phyloP scores from a whole-genome alignment of 306 rosid species.

The Cotoneaster glaucophyllus region DNA sequence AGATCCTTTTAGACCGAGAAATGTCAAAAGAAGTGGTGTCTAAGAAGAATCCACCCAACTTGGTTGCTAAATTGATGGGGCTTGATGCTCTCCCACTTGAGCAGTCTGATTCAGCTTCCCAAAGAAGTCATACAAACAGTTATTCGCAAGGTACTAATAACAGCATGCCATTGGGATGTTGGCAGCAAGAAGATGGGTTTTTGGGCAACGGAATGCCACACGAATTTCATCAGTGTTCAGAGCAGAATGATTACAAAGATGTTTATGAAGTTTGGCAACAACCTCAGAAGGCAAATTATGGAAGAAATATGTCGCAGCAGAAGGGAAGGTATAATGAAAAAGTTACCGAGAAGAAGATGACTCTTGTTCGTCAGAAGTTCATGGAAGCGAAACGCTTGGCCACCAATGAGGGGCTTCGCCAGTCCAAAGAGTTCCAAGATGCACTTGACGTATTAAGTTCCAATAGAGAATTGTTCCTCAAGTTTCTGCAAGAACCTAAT shows the following conservation, averaged over 20 bases:
- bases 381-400: conserved; percentile 62
- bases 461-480: conserved; percentile 61
- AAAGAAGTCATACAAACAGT: conserved; percentile 44
- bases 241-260: conserved; percentile 43
- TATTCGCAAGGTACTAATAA: conserved; percentile 32
- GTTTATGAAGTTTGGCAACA: conserved; percentile 70
- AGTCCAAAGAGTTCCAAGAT: conserved; percentile 68
- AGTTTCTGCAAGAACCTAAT: conserved; percentile 58
- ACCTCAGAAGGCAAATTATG: conserved; percentile 41
- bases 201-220: conserved; percentile 41
- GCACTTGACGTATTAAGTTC: conserved; percentile 82
- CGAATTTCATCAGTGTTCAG: conserved; percentile 42
- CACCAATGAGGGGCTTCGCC: conserved; percentile 56
- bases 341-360: conserved; percentile 52
- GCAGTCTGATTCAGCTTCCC: conserved; percentile 44
- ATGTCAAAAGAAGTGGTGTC: conserved; percentile 65
- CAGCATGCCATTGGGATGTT: conserved; percentile 37
- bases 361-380: conserved; percentile 64
- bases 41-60: conserved; percentile 57
- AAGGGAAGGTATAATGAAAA: conserved; percentile 50
- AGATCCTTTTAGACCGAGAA: conserved; percentile 74
- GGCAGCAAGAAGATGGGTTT: conserved; percentile 43
- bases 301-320: conserved; percentile 52
- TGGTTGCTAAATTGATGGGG: conserved; percentile 95
- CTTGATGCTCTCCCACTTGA: conserved; percentile 62